Base-by-base conservation (phyloP, 495 filamentous ascomycete species). In the Aspergillus haitiensis region DNA sequence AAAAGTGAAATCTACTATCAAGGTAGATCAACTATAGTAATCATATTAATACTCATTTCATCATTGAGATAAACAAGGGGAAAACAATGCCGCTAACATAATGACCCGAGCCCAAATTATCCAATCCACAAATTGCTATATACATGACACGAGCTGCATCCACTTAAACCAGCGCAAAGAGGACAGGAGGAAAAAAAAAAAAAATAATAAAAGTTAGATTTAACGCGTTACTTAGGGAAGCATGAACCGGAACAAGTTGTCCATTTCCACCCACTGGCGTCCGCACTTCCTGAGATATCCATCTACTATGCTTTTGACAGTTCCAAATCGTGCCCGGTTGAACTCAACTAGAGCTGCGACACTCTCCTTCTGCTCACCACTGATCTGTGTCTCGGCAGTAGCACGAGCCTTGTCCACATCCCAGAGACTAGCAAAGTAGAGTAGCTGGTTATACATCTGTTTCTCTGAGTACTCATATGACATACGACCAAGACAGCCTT, bases 211-310 rank as follows among this genome's bases (percentile, higher is more conserved):
- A 42, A 11, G n/a, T 21, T 15, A 27, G 6, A 52, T n/a, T 2
- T 27, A 62, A 64, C 56, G 27, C 34, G 16, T 35, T 21, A 21
- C 39, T 49, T 65, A 75, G 61, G 69, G 69, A 58, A 81, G 63
- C 70, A 85, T 86, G 76, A 88, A 90, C 52, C 76, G 81, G 81
- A 98, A 98, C 59, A 98, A 76, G 68, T 78, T 85, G 74, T 93
- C 92, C 94, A 98, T 98, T 58, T 90, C 90, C 55, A 98, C 94
- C 92, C 92, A 98, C 74, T 89, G 89, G 70, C 92, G 80, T 36
- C 95, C 94, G 79, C 92, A 97, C 80, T 92, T 94, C 69, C 90
- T 90, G 72, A 98, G 72, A 76, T 97, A 95, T 68, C 73, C 86
- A 59, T 91, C 91, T 10, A 95, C 92, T n/a, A 90, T 86, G 2